Conservation (phyloP, 345 rosid genomes). For the Salix udensis region DNA sequence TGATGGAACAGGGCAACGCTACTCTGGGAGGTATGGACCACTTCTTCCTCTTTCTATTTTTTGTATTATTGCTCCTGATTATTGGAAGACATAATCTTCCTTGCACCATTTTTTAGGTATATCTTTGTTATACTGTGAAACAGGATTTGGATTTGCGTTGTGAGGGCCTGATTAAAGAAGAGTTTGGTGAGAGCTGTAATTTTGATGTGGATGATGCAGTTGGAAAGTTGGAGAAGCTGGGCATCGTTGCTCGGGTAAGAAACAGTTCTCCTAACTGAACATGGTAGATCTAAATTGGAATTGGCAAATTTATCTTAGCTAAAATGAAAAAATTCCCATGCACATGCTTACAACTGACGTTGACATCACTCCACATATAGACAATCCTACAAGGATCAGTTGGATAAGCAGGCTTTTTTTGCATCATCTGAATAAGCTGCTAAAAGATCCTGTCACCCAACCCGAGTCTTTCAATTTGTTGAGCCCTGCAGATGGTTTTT, state of each 20-base stretch:
- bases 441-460: not conserved
- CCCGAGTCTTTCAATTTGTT: not conserved
- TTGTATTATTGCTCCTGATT: not conserved
- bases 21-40: slow-evolving; percentile 56
- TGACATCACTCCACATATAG: not conserved
- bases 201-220: slow-evolving; percentile 85
- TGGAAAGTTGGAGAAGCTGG: slow-evolving; percentile 74
- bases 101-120: not conserved
- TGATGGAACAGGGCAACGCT: slow-evolving; percentile 98
- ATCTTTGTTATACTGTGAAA: slow-evolving; percentile 24
- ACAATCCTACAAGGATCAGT: not conserved
- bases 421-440: not conserved
- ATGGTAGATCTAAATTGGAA: not conserved
- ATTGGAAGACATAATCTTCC: slow-evolving; percentile 1
- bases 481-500: not conserved
- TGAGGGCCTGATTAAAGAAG: slow-evolving; percentile 57
- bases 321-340: not conserved
- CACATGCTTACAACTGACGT: not conserved
- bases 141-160: slow-evolving; percentile 65
- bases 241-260: slow-evolving; percentile 71
- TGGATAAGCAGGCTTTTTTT: not conserved
- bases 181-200: slow-evolving; percentile 56
- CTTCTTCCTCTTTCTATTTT: not conserved
- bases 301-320: not conserved
- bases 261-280: not conserved